phyloP scores from a whole-genome alignment of 192 early-diverging fungal species.

The Chytriomyces hyalinus region DNA sequence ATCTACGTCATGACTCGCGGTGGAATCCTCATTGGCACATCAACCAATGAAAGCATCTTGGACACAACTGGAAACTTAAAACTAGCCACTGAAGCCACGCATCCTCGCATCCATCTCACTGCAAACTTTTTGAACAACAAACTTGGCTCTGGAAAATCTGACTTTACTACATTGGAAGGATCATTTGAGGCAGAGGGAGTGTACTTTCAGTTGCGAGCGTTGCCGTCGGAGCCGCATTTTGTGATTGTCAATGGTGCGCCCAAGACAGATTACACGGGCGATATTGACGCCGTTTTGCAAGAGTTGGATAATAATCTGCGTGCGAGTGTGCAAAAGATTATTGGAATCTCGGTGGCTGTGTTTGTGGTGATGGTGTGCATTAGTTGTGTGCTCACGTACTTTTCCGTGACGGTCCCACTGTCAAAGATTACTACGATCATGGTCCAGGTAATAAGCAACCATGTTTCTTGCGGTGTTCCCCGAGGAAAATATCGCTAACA shows the following conservation, averaged over 20 bases:
- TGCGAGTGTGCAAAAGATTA: background rate
- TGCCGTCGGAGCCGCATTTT: background rate
- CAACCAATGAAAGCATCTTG: background rate
- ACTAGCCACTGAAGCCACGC: background rate
- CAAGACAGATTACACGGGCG: background rate
- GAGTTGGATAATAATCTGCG: background rate
- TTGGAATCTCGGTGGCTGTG: background rate
- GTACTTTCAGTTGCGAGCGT: background rate
- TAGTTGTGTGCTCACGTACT: background rate
- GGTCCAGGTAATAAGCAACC: no score
- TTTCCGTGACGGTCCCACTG: background rate
- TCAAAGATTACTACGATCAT: background rate
- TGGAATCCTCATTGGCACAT: background rate
- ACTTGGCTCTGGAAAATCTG: background rate
- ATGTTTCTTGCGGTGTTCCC: no score
- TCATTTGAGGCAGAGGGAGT: background rate
- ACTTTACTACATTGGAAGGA: background rate
- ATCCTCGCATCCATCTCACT: background rate
- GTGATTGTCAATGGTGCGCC: background rate
- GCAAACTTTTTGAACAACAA: slow-evolving; percentile 1
- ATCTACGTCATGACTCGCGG: background rate
- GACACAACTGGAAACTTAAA: background rate
- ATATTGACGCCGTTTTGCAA: background rate
- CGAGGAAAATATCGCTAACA: background rate
- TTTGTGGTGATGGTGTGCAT: background rate